Base-by-base conservation (phyloP, 441 rosid genomes). In the Euphorbia schlechtendalii region DNA sequence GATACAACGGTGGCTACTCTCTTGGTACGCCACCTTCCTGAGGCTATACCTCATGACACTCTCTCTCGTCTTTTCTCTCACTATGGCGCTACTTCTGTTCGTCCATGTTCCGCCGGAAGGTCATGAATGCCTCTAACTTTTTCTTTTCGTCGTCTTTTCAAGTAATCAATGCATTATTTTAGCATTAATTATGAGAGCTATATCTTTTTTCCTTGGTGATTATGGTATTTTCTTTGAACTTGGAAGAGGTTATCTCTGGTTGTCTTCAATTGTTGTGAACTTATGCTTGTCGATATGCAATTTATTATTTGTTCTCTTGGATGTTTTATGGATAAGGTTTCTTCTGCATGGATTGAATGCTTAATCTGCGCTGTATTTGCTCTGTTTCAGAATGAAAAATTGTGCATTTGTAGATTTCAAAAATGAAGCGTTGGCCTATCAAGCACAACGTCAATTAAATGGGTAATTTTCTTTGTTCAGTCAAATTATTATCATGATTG, bases 331-430 rank as follows among this genome's bases (percentile, higher is more conserved):
- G 28, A 58, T 60, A 63, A 15, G 18, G 3, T 36, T 51, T 49
- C n/a, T 6, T 17, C 25, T n/a, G 1, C 8, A 8, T n/a, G 9
- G 28, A 41, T 11, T 34, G 13, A 20, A 41, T 57, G 61, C 56
- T 36, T 40, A 38, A 24, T 46, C 24, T 21, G 40, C 11, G 30
- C 46, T 28, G 66, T 63, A 18, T 54, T 68, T 3, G 11, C 17
- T 71, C 63, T 12, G 32, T 1, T 32, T 66, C 78, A 90, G 98
- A 77, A 74, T 87, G 68, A 90, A 83, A 52, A 86, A 84, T 69
- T 86, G 91, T 84, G 95, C 89, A 17, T 90, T 90, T 82, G 84
- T 88, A 69, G 96, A 93, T 86, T 93, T 93, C 69, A 74, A 78
- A 73, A 86, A 70, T 76, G 92, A 88, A 74, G 78, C 80, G 8